phyloP scores from a whole-genome alignment of 169 alveolate species.

The Plasmodium malariae region DNA sequence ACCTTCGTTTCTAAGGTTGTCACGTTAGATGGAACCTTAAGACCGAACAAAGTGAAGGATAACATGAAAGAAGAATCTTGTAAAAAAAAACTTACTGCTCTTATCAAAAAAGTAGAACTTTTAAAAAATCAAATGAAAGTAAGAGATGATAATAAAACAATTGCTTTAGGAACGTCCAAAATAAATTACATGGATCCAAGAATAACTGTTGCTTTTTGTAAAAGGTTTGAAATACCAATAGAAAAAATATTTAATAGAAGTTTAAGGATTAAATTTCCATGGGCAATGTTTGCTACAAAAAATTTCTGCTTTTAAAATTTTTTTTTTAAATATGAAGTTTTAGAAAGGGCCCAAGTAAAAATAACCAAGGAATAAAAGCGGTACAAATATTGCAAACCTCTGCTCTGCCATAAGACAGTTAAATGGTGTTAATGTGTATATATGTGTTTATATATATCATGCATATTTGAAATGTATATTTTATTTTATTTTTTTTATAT shows the following conservation, averaged over 20 bases:
- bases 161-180: constrained; percentile 99
- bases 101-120: constrained; percentile 70
- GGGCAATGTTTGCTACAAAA: constrained; percentile 98
- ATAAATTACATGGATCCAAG: constrained; percentile 99
- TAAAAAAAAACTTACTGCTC: constrained; percentile 77
- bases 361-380: neutral
- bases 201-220: constrained; percentile 97
- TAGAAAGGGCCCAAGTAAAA: neutral
- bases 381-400: neutral
- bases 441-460: constrained; percentile 3
- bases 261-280: constrained; percentile 95
- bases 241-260: constrained; percentile 96
- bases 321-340: neutral
- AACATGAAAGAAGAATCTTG: constrained; percentile 78
- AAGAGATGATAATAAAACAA: constrained; percentile 96
- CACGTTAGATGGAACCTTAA: constrained; percentile 75
- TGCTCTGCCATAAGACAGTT: neutral
- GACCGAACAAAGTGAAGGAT: constrained; percentile 75
- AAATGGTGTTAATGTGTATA: too few relatives aligned
- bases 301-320: constrained; percentile 90
- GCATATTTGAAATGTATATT: neutral
- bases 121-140: constrained; percentile 88
- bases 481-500: neutral
- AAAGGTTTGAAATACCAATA: constrained; percentile 96
- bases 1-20: constrained; percentile 77